These are phyloP conservation scores for Ophiostoma sp. DNA, from an alignment of 2,329 filamentous ascomycete genomes.

Conservation along the genomic window DNA sequence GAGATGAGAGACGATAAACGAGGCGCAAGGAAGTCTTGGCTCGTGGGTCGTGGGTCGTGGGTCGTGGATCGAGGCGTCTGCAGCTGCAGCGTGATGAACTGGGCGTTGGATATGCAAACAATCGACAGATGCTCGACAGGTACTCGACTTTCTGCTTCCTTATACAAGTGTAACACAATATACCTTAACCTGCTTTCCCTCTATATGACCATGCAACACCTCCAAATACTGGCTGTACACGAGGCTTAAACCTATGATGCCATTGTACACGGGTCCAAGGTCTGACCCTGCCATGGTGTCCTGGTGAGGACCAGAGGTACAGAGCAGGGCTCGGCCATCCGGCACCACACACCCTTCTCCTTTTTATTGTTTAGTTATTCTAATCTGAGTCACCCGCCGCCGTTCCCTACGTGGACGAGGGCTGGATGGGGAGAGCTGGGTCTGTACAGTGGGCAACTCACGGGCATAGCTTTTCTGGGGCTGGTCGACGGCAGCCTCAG, in stretches of 20 bases:
- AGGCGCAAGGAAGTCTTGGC: background rate
- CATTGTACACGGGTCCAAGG: background rate
- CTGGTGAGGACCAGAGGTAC: background rate
- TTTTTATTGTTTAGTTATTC: background rate
- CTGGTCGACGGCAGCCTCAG: background rate
- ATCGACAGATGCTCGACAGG: background rate
- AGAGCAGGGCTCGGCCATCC: background rate
- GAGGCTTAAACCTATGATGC: background rate
- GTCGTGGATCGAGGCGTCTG: background rate
- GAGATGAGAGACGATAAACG: no score
- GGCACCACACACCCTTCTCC: background rate
- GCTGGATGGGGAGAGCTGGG: background rate
- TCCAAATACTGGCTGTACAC: background rate
- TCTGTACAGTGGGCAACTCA: background rate
- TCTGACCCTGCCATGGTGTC: constrained; percentile 1
- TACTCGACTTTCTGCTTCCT: background rate
- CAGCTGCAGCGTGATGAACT: constrained; percentile 8
- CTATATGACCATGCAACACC: background rate
- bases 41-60: background rate
- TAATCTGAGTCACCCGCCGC: background rate
- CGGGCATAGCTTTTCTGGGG: background rate
- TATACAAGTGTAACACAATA: background rate
- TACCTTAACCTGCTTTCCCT: background rate
- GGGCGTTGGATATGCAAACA: background rate
- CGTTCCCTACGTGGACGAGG: background rate